Base-by-base conservation (phyloP, 192 early-diverging fungal genomes). In the Coemansia sp. region DNA sequence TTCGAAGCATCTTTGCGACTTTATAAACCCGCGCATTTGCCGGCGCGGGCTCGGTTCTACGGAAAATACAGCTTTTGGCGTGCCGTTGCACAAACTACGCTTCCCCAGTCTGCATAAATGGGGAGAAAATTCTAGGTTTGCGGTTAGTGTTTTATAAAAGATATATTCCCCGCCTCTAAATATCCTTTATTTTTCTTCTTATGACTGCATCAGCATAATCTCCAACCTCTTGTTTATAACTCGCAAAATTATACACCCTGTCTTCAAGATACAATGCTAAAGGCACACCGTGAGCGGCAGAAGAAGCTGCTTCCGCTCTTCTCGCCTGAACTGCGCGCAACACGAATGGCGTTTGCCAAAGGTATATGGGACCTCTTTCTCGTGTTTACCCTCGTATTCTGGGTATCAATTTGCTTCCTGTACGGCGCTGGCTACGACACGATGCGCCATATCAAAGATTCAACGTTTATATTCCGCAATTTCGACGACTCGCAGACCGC, bases 401-500 rank as follows among this genome's bases (percentile, higher is more conserved):
- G 77, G 77, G 54, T 80, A n/a, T 71, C 71, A 19, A 74, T 80
- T 23, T 52, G 64, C 51, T 80, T 74, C 49, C 49, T 80, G 5
- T 80, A 70, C 38, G 77, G 77, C 22, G 69, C 77, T 10, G 77
- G 77, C 19, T 80, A 80, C 62, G 72, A 80, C 56, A 64, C 72
- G 5, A 55, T 69, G 47, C 72, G 77, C 7, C 68, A 80, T 50
- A 80, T 80, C 65, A 69, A 80, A 31, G 72, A 68, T 16, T 72
- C 68, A 0, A 59, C 49, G 14, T 56, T 68, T 27, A 50, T 71
- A 11, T 71, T 73, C 37, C 61, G 61, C 61, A 69, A 74, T 59
- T 68, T 80, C 61, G 77, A 80, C 59, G 17, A 67, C 26, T 71
- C 72, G 6, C 29, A 52, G 12, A 55, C 39, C 0, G 63, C 77